Evolutionary conservation across 2,329 filamentous ascomycete genomes (phyloP).

Genomic region (Aspergillus sp.): DNA sequence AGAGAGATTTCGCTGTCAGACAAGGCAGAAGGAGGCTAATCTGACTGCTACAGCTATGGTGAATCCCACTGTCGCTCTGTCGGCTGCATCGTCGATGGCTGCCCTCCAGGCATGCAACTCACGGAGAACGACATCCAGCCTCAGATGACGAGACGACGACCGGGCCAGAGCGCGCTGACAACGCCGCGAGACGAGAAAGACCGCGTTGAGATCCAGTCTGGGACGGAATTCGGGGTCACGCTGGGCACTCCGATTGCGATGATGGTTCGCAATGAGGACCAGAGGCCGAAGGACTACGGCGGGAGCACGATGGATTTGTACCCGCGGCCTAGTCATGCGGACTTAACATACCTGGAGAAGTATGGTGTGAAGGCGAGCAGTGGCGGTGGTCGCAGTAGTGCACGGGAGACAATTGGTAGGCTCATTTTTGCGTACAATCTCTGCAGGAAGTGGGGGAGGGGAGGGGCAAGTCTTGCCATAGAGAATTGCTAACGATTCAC

Average conservation of each 20-base stretch:
- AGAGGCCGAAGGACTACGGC: constrained; percentile 85
- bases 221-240: constrained; percentile 81
- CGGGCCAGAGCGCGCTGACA: constrained; percentile 81
- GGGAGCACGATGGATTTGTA: constrained; percentile 82
- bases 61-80: constrained; percentile 89
- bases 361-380: constrained; percentile 89
- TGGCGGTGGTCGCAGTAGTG: constrained; percentile 81
- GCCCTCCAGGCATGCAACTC: constrained; percentile 77
- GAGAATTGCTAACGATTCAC: constrained; percentile 1
- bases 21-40: constrained; percentile 5
- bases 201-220: constrained; percentile 82
- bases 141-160: constrained; percentile 82
- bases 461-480: neutral
- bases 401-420: constrained; percentile 84
- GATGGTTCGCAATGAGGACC: constrained; percentile 84
- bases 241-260: constrained; percentile 86
- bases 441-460: too few species aligned
- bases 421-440: neutral
- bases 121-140: constrained; percentile 85
- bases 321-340: constrained; percentile 85
- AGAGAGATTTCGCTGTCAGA: constrained; percentile 1
- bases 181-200: constrained; percentile 93
- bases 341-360: constrained; percentile 96
- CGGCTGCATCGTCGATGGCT: constrained; percentile 89
- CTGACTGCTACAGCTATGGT: constrained; percentile 49